Evolutionary conservation across 139 green algal genomes (phyloP), one percentile per base, ranked within the genome.

Genomic region (Spirogloea muscicola): DNA sequence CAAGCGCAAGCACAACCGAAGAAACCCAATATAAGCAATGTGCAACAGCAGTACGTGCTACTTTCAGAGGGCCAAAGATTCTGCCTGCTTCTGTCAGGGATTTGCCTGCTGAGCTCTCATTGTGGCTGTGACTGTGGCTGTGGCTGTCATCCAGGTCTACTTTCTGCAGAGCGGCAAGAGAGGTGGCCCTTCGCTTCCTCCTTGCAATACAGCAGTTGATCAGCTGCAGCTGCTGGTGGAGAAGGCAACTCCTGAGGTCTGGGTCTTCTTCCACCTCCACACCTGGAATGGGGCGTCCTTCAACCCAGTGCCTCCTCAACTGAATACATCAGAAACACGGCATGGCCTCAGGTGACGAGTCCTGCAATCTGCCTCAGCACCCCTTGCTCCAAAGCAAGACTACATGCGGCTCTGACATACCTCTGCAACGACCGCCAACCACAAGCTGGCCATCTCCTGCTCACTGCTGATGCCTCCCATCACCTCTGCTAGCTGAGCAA

Each of bases 151-250:
- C 6, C 31, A 7, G 7, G 52, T 9, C 5, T 7, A 39, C 31
- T 39, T 6, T 21, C 40, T 21, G 52, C 52, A 62, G 52, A 7
- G 4, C 59, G 13, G 59, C n/a, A 38, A 68, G 59, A 13, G 64
- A 37, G 3, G 16, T 69, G 9, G 21, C 18, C 21, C 68, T 18
- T 25, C 68, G 40, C 33, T 51, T 21, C 39, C 68, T 39, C 34
- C 76, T 33, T 3, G 71, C 70, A 3, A 76, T 82, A 33, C 76
- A 83, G 25, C 42, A 68, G 38, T 83, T 83, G 49, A 83, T 18
- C 29, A 83, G 72, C 61, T 77, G 38, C n/a, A 83, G 64, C 46
- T 81, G 74, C 62, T 83, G 76, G 39, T 83, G 52, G 37, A 83
- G 76, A 29, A 75, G 43, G 59, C 76, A 83, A 31, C 27, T 82